Percentiles rank a stretch among this genome's conserved stretches.
These are phyloP conservation scores for Solanum tarijense DNA, from an alignment of 257 asterid species.

Conservation along the genomic window DNA sequence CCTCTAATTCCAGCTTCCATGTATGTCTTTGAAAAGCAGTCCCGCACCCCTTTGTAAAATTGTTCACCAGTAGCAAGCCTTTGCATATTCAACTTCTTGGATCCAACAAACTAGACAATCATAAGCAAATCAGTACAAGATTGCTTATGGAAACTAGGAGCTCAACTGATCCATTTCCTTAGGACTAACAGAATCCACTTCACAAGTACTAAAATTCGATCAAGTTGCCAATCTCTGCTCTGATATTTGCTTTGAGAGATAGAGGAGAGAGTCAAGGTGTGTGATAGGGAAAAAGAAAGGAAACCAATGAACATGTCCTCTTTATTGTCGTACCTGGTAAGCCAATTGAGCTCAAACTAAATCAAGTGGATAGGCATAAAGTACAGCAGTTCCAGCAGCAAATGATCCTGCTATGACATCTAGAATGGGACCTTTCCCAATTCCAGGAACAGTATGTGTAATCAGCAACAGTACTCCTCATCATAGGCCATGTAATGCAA, in stretches of 20 bases:
- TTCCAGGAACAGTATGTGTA: conserved; percentile 46
- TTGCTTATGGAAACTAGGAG: neutral
- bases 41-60: conserved; percentile 52
- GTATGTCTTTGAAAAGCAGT: conserved; percentile 72
- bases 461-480: conserved; percentile 81
- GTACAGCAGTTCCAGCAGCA: conserved; percentile 89
- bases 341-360: conserved; percentile 78
- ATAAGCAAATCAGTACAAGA: conserved; percentile 13
- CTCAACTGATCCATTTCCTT: neutral
- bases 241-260: neutral
- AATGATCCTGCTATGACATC: conserved; percentile 78
- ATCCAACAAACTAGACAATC: conserved; percentile 46
- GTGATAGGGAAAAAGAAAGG: neutral
- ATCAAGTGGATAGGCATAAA: conserved; percentile 84
- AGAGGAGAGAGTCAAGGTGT: neutral
- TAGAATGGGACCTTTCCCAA: conserved; percentile 70
- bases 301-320: neutral
- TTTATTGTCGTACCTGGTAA: conserved; percentile 46
- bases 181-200: neutral
- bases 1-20: conserved; percentile 70
- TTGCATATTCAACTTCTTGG: conserved; percentile 31
- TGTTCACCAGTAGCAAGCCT: conserved; percentile 22
- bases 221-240: neutral
- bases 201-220: neutral
- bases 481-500: conserved; percentile 73